Percentiles rank a stretch among this genome's conserved stretches.
Evolutionary conservation across 805 yeast genomes (phyloP).

Genomic region (Candida railenensis): DNA sequence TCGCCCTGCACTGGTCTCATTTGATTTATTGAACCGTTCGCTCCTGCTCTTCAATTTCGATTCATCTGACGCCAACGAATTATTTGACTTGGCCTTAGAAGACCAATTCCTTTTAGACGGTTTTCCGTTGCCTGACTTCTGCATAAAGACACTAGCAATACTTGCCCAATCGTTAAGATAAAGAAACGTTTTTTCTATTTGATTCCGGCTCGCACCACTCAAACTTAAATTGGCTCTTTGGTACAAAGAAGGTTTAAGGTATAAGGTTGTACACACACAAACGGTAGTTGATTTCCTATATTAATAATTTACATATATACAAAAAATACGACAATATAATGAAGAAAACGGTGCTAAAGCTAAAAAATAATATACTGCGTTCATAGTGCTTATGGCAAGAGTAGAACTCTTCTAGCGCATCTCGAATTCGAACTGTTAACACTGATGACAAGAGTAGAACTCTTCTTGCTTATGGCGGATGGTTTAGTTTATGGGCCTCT

Average conservation of each 20-base stretch:
- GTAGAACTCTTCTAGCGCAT: no score
- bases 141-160: no score
- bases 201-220: no score
- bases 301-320: conserved; percentile 36
- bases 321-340: conserved; percentile 12
- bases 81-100: background rate
- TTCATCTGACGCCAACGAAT: background rate
- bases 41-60: background rate
- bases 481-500: no score
- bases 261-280: conserved; percentile 66
- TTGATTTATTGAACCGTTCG: background rate
- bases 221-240: no score
- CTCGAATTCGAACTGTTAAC: no score
- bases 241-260: conserved; percentile 57
- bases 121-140: background rate
- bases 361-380: no score
- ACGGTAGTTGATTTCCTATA: conserved; percentile 56
- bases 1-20: background rate
- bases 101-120: background rate
- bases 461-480: no score
- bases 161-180: no score
- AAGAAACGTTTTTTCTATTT: no score
- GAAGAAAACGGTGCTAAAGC: conserved; percentile 13
- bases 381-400: no score
- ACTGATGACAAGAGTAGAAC: no score